Conservation (phyloP, 2,329 filamentous ascomycete species). For the Ophiostoma quercus region DNA sequence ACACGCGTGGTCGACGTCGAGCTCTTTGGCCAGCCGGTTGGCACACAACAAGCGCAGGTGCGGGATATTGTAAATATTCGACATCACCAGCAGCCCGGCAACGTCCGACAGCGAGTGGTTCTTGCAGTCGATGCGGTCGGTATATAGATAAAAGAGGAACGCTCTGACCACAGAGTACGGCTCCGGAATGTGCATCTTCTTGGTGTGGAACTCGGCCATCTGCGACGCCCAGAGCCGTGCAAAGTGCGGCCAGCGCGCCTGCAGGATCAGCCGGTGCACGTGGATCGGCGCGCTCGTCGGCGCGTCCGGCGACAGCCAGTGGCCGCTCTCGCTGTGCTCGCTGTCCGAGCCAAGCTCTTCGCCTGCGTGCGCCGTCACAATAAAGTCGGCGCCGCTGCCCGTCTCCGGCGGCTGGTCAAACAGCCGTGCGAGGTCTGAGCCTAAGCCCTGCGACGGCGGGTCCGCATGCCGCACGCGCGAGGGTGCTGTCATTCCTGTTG, state of each 20-base stretch:
- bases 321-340: background rate
- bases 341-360: no score
- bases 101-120: conserved; percentile 63
- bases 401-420: conserved; percentile 83
- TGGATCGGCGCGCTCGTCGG: conserved; percentile 79
- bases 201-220: conserved; percentile 96
- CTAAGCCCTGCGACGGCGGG: conserved; percentile 63
- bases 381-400: conserved; percentile 83
- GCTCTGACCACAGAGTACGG: conserved; percentile 90
- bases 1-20: conserved; percentile 91
- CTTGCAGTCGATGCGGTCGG: conserved; percentile 68
- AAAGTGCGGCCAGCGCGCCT: conserved; percentile 96
- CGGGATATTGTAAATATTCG: conserved; percentile 95
- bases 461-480: conserved; percentile 45
- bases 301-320: conserved; percentile 56
- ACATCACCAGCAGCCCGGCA: conserved; percentile 92
- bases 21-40: conserved; percentile 79
- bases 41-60: conserved; percentile 87
- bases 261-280: conserved; percentile 89
- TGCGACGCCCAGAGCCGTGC: conserved; percentile 83
- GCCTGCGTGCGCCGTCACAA: conserved; percentile 81
- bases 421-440: conserved; percentile 75
- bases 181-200: conserved; percentile 96
- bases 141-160: conserved; percentile 95
- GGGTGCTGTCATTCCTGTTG: conserved; percentile 37